Evolutionary conservation across 2,329 filamentous ascomycete genomes (phyloP), one percentile per base, ranked within the genome.

Genomic region (Seiridium unicorne): DNA sequence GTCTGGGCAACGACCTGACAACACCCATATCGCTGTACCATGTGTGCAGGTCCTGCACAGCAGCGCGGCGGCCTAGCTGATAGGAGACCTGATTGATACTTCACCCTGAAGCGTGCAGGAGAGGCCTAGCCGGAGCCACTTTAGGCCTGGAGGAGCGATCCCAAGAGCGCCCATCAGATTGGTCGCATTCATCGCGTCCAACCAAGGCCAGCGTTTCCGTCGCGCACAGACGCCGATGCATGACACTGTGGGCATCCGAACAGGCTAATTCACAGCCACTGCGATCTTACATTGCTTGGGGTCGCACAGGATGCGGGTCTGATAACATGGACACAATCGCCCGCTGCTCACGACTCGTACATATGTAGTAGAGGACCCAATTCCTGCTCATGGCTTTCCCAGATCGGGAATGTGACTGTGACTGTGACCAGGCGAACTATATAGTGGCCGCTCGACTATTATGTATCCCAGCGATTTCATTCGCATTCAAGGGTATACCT

Each of bases 161-260:
- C 62, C 58, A 53, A 59, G 61, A 60, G 62, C 63, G 60, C 55
- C 60, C 59, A 55, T 63, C 59, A 57, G 42, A 57, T 49, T 44
- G 35, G 46, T 58, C 55, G 46, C 46, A 51, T 46, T 59, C 47
- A 59, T 60, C 32, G 35, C 42, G 58, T 49, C 64, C 66, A 68
- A 68, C 64, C 62, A 63, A 59, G 58, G 49, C 26, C 11, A 36
- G 51, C 38, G 49, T 62, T 62, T 62, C 59, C 59, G 57, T 57
- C 44, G 60, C 49, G 61, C 62, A 61, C 62, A 63, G 66, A 68
- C 65, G 63, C 61, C 59, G 51, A 42, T 55, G 51, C 51, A 55
- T 55, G 44, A 55, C 46, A 60, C 62, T 60, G 63, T 66, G 64
- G 66, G 62, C 64, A 65, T 62, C 64, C 57, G 51, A 60, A 61